Conservation (phyloP, 1,284 basidiomycete species). For the Cryptococcus amylolentus region DNA sequence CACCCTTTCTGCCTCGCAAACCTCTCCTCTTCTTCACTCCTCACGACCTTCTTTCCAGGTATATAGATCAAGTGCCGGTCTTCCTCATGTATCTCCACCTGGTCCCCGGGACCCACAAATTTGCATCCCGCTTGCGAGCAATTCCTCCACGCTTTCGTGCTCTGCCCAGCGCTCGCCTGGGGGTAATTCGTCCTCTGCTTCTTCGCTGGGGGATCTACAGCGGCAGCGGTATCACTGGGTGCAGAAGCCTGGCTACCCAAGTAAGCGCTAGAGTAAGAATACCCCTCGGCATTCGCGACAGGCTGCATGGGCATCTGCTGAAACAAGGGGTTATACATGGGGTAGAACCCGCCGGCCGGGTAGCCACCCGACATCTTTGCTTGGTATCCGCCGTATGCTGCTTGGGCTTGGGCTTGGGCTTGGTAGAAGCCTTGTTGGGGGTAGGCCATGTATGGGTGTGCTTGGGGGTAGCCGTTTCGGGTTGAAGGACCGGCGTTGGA, state of each 20-base stretch:
- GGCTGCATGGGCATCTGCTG: constrained; percentile 23
- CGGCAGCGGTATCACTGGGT: not conserved
- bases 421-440: too few species aligned
- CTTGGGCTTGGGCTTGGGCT: too few species aligned
- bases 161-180: constrained; percentile 1
- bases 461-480: too few species aligned
- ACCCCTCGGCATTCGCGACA: constrained; percentile 55
- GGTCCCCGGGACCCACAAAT: constrained; percentile 69
- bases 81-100: constrained; percentile 80
- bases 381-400: not conserved
- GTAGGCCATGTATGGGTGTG: too few species aligned
- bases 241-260: constrained; percentile 6
- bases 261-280: constrained; percentile 58
- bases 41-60: constrained; percentile 47
- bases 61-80: constrained; percentile 83
- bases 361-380: constrained; percentile 3
- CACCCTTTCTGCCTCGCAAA: constrained; percentile 61
- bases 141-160: constrained; percentile 36
- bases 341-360: constrained; percentile 1
- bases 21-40: constrained; percentile 61
- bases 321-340: constrained; percentile 1
- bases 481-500: not conserved
- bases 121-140: constrained; percentile 67
- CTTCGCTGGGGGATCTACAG: constrained; percentile 10
- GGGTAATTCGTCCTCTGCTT: constrained; percentile 5